These are phyloP conservation scores for Neurospora sp. DNA, from an alignment of 495 filamentous ascomycete genomes.

Conservation along the genomic window DNA sequence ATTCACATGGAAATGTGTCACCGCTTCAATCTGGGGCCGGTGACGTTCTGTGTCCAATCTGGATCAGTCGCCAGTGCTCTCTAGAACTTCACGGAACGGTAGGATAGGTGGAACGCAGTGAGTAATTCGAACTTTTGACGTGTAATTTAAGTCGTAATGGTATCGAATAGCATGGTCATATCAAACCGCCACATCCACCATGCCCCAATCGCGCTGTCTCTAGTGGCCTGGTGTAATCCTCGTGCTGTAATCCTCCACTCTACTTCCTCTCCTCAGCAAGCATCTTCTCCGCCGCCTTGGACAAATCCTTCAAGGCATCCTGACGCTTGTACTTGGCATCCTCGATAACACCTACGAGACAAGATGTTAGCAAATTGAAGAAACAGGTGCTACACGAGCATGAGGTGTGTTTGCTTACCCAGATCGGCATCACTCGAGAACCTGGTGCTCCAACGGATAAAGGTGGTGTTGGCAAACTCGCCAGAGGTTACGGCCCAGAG, in stretches of 20 bases:
- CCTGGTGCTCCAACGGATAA: slow-evolving; percentile 52
- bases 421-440: slow-evolving; percentile 61
- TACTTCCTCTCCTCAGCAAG: slow-evolving; percentile 8
- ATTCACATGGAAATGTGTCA: not conserved
- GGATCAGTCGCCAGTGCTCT: not conserved
- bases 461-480: slow-evolving; percentile 48
- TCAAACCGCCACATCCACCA: not conserved
- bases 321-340: slow-evolving; percentile 65
- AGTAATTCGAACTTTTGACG: not conserved
- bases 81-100: not conserved
- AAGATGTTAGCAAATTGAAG: slow-evolving; percentile 6
- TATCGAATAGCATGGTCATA: not conserved
- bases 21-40: not conserved
- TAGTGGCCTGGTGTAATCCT: not conserved
- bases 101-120: not conserved
- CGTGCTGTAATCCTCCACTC: not conserved
- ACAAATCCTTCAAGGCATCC: slow-evolving; percentile 55
- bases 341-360: slow-evolving; percentile 48
- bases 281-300: slow-evolving; percentile 42
- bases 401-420: slow-evolving; percentile 32
- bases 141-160: not conserved
- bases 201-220: not conserved
- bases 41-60: not conserved
- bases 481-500: slow-evolving; percentile 51
- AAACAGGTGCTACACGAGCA: not conserved